These are phyloP conservation scores for Talaromyces liani DNA, from an alignment of 495 filamentous ascomycete species.

Conservation along the genomic window DNA sequence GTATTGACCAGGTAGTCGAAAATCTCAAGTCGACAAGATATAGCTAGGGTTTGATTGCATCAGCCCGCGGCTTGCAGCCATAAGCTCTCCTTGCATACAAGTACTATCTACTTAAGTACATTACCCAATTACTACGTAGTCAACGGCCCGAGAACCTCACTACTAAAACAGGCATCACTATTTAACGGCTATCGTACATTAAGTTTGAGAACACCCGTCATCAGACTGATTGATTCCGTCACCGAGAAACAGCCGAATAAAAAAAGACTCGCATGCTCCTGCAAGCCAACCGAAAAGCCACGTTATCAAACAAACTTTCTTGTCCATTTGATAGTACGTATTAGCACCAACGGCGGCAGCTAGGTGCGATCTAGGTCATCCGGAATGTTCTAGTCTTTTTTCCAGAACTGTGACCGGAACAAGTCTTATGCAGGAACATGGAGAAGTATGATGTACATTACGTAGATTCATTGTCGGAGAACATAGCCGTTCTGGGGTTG, in stretches of 20 bases:
- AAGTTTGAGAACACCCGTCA: background rate
- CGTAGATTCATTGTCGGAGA: conserved; percentile 14
- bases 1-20: background rate
- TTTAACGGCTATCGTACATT: background rate
- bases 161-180: background rate
- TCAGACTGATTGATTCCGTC: background rate
- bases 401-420: background rate
- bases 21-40: background rate
- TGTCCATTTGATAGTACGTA: background rate
- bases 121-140: background rate
- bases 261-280: background rate
- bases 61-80: background rate
- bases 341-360: background rate
- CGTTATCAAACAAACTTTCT: background rate
- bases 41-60: background rate
- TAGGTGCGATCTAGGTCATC: background rate
- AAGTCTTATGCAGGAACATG: background rate
- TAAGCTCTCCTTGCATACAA: background rate
- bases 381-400: background rate
- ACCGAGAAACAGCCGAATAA: background rate
- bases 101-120: background rate
- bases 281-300: background rate
- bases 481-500: background rate
- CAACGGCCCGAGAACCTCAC: too few species aligned
- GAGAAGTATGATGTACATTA: background rate